Conservation (phyloP, 768 basidiomycete species). For the Hirschioporus abietinus region DNA sequence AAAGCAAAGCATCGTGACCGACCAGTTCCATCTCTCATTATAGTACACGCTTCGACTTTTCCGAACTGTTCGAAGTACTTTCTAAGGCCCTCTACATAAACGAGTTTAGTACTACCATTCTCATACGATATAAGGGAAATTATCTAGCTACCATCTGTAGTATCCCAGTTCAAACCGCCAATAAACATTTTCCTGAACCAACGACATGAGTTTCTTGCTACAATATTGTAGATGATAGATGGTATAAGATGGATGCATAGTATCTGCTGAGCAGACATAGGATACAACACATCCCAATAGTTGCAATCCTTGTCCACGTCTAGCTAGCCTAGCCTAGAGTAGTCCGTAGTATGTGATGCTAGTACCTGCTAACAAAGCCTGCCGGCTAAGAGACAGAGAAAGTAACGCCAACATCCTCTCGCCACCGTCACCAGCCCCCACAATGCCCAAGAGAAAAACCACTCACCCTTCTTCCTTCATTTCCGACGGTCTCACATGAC, state of each 20-base stretch:
- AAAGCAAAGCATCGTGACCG: slow-evolving; percentile 97
- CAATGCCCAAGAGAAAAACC: slow-evolving; percentile 15
- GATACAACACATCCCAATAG: no score
- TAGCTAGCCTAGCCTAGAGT: slow-evolving; percentile 77
- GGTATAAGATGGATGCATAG: no score
- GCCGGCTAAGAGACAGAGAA: slow-evolving; percentile 34
- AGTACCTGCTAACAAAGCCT: slow-evolving; percentile 49
- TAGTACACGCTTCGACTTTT: slow-evolving; percentile 94
- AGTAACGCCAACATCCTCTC: slow-evolving; percentile 7
- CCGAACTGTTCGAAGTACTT: slow-evolving; percentile 96
- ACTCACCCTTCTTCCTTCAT: slow-evolving; percentile 99
- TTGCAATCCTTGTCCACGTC: slow-evolving; percentile 50
- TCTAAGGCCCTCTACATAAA: slow-evolving; percentile 57
- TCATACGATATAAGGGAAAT: slow-evolving; percentile 30
- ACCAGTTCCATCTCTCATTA: slow-evolving; percentile 96
- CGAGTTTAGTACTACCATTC: slow-evolving; percentile 40
- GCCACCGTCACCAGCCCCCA: neutral
- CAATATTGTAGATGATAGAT: slow-evolving; percentile 45
- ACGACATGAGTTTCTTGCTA: slow-evolving; percentile 8
- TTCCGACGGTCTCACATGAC: slow-evolving; percentile 76
- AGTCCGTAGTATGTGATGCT: slow-evolving; percentile 62
- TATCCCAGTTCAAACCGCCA: slow-evolving; percentile 99
- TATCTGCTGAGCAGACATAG: slow-evolving; percentile 56
- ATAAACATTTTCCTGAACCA: slow-evolving; percentile 97
- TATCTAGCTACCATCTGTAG: slow-evolving; percentile 84